These are phyloP conservation scores for Strigomonas oncopelti DNA, from an alignment of 208 protist genomes.

Conservation along the genomic window DNA sequence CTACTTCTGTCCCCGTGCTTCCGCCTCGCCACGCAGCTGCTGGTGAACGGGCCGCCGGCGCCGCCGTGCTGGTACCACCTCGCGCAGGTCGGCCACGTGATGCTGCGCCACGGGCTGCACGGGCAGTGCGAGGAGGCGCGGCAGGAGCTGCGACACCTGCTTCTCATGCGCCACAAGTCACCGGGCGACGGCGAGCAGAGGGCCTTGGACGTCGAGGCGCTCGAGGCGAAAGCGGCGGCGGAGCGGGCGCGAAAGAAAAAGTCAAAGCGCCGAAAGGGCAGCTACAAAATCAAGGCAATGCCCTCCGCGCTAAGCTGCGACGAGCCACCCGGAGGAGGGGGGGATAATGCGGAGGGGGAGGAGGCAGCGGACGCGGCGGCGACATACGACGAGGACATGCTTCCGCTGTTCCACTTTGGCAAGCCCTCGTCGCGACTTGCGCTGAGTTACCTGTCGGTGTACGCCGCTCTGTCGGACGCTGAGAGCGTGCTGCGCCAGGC, in stretches of 20 bases:
- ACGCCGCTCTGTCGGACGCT: neutral
- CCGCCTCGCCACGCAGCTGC: conserved; percentile 9
- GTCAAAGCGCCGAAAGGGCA: too few species aligned
- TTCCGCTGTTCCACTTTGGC: conserved; percentile 1
- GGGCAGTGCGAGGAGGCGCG: neutral
- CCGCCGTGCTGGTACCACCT: neutral
- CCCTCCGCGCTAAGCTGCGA: too few species aligned
- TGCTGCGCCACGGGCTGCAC: too few species aligned
- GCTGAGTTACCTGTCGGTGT: neutral
- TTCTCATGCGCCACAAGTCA: too few species aligned
- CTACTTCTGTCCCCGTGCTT: conserved; percentile 15
- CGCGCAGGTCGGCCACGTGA: too few species aligned
- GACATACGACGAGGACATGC: neutral
- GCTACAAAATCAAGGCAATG: too few species aligned
- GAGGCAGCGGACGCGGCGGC: neutral
- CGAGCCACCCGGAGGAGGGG: too few species aligned
- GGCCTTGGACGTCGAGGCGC: too few species aligned
- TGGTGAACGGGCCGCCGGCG: conserved; percentile 2
- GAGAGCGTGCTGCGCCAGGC: neutral
- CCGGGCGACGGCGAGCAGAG: too few species aligned
- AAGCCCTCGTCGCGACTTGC: neutral
- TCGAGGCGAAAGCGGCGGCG: too few species aligned
- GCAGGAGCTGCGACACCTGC: neutral
- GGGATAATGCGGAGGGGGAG: neutral
- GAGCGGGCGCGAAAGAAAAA: too few species aligned